phyloP scores from a whole-genome alignment of 768 basidiomycete species.

The Kwoniella dendrophila region DNA sequence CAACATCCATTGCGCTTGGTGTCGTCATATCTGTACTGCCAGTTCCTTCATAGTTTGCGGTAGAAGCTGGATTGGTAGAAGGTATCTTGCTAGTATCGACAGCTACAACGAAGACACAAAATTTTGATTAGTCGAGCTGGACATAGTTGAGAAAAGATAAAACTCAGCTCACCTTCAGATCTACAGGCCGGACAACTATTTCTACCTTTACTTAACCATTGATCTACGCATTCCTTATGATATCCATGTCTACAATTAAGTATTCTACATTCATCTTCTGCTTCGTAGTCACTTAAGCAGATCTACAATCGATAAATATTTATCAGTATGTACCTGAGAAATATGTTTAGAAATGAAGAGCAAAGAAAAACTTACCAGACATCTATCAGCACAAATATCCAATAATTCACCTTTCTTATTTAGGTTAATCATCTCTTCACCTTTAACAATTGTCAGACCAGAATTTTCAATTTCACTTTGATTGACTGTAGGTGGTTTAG shows the following conservation, averaged over 20 bases:
- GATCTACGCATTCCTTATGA: constrained; percentile 82
- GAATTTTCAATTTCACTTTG: constrained; percentile 82
- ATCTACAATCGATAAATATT: constrained; percentile 57
- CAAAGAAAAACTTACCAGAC: constrained; percentile 60
- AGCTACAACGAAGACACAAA: neutral
- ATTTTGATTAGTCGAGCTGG: neutral
- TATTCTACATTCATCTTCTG: constrained; percentile 76
- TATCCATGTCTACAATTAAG: constrained; percentile 86
- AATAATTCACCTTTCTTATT: constrained; percentile 66
- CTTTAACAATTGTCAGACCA: constrained; percentile 74
- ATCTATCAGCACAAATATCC: constrained; percentile 72
- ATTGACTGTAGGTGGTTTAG: constrained; percentile 68
- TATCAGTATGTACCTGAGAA: neutral
- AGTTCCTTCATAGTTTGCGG: neutral
- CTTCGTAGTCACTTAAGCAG: constrained; percentile 81
- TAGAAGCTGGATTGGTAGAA: neutral
- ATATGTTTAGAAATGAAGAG: neutral
- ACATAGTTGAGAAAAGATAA: neutral
- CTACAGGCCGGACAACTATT: constrained; percentile 95
- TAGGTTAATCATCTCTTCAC: constrained; percentile 60
- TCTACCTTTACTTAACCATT: constrained; percentile 77
- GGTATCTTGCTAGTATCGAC: too few relatives aligned
- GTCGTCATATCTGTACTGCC: too few relatives aligned
- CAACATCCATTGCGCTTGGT: too few relatives aligned
- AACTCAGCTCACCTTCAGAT: constrained; percentile 51